These are phyloP conservation scores for Saccharomycopsis microspora DNA, from an alignment of 805 yeast species.

Conservation along the genomic window DNA sequence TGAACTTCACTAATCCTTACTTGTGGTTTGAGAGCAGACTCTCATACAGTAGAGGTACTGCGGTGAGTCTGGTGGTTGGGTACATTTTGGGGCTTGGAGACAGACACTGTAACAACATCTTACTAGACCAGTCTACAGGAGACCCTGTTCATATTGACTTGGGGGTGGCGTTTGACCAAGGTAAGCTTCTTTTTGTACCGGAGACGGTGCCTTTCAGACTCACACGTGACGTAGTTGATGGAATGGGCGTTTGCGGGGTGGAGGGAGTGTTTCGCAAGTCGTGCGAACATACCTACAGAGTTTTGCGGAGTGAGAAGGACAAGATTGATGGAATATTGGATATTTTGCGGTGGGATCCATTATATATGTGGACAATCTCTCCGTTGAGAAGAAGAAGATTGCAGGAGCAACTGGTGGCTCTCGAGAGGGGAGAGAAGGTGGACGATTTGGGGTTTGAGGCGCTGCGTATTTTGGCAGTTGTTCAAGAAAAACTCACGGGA, in stretches of 20 bases:
- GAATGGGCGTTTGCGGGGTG: slow-evolving; percentile 71
- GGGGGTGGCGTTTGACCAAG: slow-evolving; percentile 96
- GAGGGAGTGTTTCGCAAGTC: slow-evolving; percentile 66
- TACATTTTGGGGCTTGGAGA: slow-evolving; percentile 88
- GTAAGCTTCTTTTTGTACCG: slow-evolving; percentile 71
- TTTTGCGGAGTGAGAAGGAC: slow-evolving; percentile 51
- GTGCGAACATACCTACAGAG: slow-evolving; percentile 63
- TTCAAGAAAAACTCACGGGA: slow-evolving; percentile 55
- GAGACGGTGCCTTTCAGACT: slow-evolving; percentile 90
- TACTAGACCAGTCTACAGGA: slow-evolving; percentile 72
- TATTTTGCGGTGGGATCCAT: slow-evolving; percentile 84
- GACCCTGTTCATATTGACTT: slow-evolving; percentile 94
- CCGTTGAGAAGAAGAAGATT: slow-evolving; percentile 51
- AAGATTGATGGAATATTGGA: slow-evolving; percentile 74
- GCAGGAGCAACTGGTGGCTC: slow-evolving; percentile 25
- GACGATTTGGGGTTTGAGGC: slow-evolving; percentile 44
- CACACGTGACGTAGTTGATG: slow-evolving; percentile 82
- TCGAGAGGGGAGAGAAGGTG: slow-evolving; percentile 11
- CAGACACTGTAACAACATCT: slow-evolving; percentile 82
- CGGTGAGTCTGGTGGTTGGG: slow-evolving; percentile 80
- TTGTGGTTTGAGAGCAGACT: slow-evolving; percentile 62
- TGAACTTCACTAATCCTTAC: slow-evolving; percentile 53
- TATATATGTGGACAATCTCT: slow-evolving; percentile 84
- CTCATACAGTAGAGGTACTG: slow-evolving; percentile 65
- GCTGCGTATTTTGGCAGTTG: slow-evolving; percentile 62